Percentiles rank a stretch among this genome's conserved stretches.
Evolutionary conservation across 805 yeast genomes (phyloP).

Genomic region (Metschnikowia baotianmanensis): DNA sequence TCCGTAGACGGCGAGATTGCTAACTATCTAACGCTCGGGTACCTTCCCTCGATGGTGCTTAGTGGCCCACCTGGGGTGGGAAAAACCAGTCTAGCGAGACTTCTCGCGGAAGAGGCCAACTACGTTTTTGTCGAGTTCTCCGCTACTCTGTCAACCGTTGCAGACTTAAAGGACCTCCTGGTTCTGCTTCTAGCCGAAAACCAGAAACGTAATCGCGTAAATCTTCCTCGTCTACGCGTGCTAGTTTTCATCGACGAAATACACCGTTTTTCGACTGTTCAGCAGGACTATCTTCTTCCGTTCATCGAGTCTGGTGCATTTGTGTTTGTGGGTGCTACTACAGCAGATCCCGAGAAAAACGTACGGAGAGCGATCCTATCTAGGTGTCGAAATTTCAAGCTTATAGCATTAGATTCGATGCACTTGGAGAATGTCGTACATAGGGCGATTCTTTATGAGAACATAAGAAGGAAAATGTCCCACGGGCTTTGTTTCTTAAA

Average conservation of each 20-base stretch:
- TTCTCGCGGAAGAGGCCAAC: constrained; percentile 54
- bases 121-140: constrained; percentile 74
- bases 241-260: constrained; percentile 89
- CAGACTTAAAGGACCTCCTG: constrained; percentile 63
- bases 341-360: constrained; percentile 68
- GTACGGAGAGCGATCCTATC: constrained; percentile 80
- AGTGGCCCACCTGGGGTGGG: constrained; percentile 98
- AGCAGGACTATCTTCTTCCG: constrained; percentile 85
- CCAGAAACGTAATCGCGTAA: constrained; percentile 34
- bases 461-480: constrained; percentile 22
- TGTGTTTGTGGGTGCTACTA: constrained; percentile 91
- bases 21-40: constrained; percentile 61
- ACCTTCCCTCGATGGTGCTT: constrained; percentile 79
- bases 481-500: constrained; percentile 14
- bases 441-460: constrained; percentile 51
- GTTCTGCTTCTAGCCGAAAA: constrained; percentile 45
- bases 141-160: constrained; percentile 71
- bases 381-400: constrained; percentile 75
- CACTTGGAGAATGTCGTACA: constrained; percentile 55
- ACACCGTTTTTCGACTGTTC: constrained; percentile 80
- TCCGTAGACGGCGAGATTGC: constrained; percentile 60
- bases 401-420: constrained; percentile 48
- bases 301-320: constrained; percentile 82
- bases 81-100: constrained; percentile 80
- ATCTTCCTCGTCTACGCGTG: constrained; percentile 15